Percentiles rank a stretch among this genome's conserved stretches.
These are phyloP conservation scores for Hordeum vulgare DNA, from an alignment of 176 grass and related monocot genomes.

Conservation along the genomic window MorexV3_pseudomolecules_assembly NC_058524.1:88349856-88350355, in stretches of 20 bases:
- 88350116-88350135: background rate
- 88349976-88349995: background rate
- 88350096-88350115: slow-evolving; percentile 62
- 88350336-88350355: no score
- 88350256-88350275: no score
- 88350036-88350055: slow-evolving; percentile 53
- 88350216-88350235: no score
- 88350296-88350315: no score
- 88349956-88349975: background rate
- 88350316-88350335: no score
- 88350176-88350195: no score
- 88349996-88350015: background rate
- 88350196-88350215: no score
- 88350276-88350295: no score
- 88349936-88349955: background rate
- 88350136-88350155: background rate
- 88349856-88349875: background rate
- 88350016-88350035: slow-evolving; percentile 81
- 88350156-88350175: no score
- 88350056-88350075: slow-evolving; percentile 86
- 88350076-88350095: slow-evolving; percentile 80
- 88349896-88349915: background rate
- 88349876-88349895: background rate
- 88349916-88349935: background rate
- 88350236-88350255: no score